Percentiles rank a stretch among this genome's conserved stretches.
Conservation (phyloP, 805 yeast species). For the Metschnikowia cubensis region DNA sequence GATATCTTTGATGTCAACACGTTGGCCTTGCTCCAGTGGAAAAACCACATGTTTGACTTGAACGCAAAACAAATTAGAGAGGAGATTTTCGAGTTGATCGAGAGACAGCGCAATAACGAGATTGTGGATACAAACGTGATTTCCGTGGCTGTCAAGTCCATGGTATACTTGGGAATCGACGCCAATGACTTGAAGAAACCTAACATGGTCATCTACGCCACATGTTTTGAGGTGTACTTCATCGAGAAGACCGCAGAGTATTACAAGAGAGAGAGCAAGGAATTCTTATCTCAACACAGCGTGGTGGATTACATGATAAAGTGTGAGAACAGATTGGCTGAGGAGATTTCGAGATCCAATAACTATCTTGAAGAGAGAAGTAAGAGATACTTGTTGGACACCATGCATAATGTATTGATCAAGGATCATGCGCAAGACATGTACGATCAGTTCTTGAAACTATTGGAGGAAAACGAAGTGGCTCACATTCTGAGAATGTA, state of each 20-base stretch:
- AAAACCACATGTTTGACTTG: slow-evolving; percentile 69
- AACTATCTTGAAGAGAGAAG: slow-evolving; percentile 84
- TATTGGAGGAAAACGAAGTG: slow-evolving; percentile 68
- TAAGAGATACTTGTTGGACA: slow-evolving; percentile 68
- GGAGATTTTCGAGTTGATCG: slow-evolving; percentile 74
- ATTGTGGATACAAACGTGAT: slow-evolving; percentile 63
- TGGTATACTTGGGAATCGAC: slow-evolving; percentile 88
- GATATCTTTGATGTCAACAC: slow-evolving; percentile 91
- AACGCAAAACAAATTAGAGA: slow-evolving; percentile 56
- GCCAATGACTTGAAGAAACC: slow-evolving; percentile 83
- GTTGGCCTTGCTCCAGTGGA: slow-evolving; percentile 84
- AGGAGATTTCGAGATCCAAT: slow-evolving; percentile 76
- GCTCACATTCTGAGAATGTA: slow-evolving; percentile 79
- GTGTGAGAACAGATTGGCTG: slow-evolving; percentile 77
- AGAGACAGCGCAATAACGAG: slow-evolving; percentile 74
- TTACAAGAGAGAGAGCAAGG: slow-evolving; percentile 63
- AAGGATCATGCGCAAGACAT: slow-evolving; percentile 71
- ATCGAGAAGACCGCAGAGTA: slow-evolving; percentile 64
- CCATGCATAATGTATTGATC: slow-evolving; percentile 72
- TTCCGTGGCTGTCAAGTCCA: slow-evolving; percentile 74
- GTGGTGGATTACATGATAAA: slow-evolving; percentile 88
- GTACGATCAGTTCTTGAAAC: slow-evolving; percentile 69
- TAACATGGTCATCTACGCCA: slow-evolving; percentile 75
- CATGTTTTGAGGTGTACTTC: slow-evolving; percentile 73
- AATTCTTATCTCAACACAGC: slow-evolving; percentile 65